Evolutionary conservation across 208 protist species (phyloP).

Genomic region (Blastocrithidia nonstop): DNA sequence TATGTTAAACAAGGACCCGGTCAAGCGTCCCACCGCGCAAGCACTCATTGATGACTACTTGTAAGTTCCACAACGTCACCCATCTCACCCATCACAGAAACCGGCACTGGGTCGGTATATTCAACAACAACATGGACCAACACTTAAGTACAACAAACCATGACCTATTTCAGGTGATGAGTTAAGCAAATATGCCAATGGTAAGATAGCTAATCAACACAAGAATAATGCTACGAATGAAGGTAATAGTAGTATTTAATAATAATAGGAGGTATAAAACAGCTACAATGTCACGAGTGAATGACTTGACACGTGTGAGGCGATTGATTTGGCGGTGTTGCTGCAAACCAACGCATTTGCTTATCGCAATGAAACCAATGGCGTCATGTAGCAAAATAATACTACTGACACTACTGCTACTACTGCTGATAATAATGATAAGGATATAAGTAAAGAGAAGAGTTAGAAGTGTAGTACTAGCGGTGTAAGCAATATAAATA

Average conservation of each 20-base stretch:
- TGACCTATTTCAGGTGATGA: conserved; percentile 15
- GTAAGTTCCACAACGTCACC: conserved; percentile 56
- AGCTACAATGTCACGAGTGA: conserved; percentile 9
- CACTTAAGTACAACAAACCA: conserved; percentile 24
- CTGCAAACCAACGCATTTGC: conserved; percentile 12
- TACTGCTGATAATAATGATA: neutral
- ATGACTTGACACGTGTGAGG: conserved; percentile 12
- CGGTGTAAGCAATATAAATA: neutral
- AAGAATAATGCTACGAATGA: no score
- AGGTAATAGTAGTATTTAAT: no score
- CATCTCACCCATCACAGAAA: conserved; percentile 67
- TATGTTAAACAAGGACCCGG: conserved; percentile 65
- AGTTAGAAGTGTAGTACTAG: neutral
- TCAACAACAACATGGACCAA: conserved; percentile 55
- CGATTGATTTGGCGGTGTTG: conserved; percentile 10
- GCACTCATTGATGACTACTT: conserved; percentile 66
- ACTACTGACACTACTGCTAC: neutral
- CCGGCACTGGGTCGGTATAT: conserved; percentile 44
- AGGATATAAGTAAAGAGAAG: neutral
- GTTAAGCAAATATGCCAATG: neutral
- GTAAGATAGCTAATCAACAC: neutral
- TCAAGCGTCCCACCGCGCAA: conserved; percentile 55
- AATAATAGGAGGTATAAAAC: neutral
- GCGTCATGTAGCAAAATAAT: neutral
- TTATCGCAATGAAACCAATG: neutral